Conservation (phyloP, 805 yeast species). For the Metschnikowia gruessii region DNA sequence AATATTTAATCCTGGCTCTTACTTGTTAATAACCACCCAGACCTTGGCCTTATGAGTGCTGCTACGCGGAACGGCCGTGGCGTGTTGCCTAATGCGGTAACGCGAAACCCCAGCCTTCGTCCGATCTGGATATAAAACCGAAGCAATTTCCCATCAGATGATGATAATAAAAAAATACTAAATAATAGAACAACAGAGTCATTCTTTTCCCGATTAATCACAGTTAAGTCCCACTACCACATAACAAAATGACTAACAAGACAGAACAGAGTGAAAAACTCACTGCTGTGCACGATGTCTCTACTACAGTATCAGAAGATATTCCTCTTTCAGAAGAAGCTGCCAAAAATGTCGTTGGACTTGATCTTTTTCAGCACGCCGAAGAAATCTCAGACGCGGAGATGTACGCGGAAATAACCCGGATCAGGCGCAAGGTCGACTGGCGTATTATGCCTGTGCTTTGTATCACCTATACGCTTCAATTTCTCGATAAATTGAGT, state of each 20-base stretch:
- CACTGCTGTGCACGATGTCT: conserved; percentile 2
- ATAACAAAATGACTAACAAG: neutral
- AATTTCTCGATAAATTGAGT: conserved; percentile 19
- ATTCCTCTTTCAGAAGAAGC: neutral
- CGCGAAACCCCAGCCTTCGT: neutral
- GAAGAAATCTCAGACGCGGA: conserved; percentile 31
- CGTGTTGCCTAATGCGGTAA: conserved; percentile 4
- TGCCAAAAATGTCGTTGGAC: conserved; percentile 19
- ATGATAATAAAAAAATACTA: too few species aligned
- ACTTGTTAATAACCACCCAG: too few species aligned
- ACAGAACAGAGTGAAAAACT: neutral
- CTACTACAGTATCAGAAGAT: conserved; percentile 6
- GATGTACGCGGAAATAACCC: conserved; percentile 19
- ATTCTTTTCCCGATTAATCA: too few species aligned
- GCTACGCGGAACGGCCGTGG: neutral
- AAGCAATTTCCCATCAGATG: too few species aligned
- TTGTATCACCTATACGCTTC: conserved; percentile 24
- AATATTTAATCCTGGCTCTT: too few species aligned
- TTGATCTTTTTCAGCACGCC: conserved; percentile 27
- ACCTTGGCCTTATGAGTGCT: neutral
- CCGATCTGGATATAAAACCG: neutral
- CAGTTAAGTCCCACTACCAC: too few species aligned
- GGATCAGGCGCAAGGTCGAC: conserved; percentile 35
- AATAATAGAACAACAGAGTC: too few species aligned
- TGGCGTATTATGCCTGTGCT: conserved; percentile 29